A percentile compares a stretch with the other conserved stretches of the same genome.
phyloP scores from a whole-genome alignment of 2,329 filamentous ascomycete genomes.

The Calonectria montana region DNA sequence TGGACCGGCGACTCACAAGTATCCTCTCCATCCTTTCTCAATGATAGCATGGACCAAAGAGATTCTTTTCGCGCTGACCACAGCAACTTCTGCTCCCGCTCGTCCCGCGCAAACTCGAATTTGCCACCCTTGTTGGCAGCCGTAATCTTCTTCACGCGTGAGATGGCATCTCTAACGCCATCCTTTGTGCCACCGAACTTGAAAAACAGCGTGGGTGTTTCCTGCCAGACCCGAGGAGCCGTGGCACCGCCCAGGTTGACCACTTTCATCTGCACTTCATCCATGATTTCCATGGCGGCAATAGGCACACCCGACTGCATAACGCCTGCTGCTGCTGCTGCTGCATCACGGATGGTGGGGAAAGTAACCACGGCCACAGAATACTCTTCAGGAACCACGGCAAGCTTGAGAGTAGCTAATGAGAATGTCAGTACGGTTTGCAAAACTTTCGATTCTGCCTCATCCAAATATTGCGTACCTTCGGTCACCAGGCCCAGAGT shows the following conservation, averaged over 20 bases:
- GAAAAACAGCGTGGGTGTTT: conserved; percentile 83
- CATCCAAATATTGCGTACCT: conserved; percentile 47
- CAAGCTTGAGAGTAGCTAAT: conserved; percentile 79
- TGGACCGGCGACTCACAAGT: conserved; percentile 73
- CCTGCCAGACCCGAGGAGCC: conserved; percentile 76
- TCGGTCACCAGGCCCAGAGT: conserved; percentile 86
- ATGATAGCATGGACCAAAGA: conserved; percentile 83
- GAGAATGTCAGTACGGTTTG: not conserved
- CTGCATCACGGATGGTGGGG: conserved; percentile 80
- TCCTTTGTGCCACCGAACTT: conserved; percentile 85
- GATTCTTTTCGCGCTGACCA: conserved; percentile 87
- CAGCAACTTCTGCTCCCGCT: conserved; percentile 77
- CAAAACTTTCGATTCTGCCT: not conserved
- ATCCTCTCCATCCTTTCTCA: conserved; percentile 74
- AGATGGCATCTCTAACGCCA: conserved; percentile 82
- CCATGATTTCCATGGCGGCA: conserved; percentile 87
- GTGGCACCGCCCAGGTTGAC: conserved; percentile 81
- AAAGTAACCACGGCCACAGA: conserved; percentile 86
- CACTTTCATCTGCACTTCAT: conserved; percentile 87
- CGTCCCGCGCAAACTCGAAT: conserved; percentile 82
- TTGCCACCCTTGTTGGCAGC: conserved; percentile 70
- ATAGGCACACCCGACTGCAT: conserved; percentile 80
- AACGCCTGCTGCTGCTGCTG: conserved; percentile 78
- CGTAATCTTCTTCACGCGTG: conserved; percentile 75
- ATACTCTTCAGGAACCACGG: conserved; percentile 79